Percentiles rank a stretch among this genome's conserved stretches.
Evolutionary conservation across 805 yeast genomes (phyloP).

Genomic region (Saccharomyces jurei): DNA sequence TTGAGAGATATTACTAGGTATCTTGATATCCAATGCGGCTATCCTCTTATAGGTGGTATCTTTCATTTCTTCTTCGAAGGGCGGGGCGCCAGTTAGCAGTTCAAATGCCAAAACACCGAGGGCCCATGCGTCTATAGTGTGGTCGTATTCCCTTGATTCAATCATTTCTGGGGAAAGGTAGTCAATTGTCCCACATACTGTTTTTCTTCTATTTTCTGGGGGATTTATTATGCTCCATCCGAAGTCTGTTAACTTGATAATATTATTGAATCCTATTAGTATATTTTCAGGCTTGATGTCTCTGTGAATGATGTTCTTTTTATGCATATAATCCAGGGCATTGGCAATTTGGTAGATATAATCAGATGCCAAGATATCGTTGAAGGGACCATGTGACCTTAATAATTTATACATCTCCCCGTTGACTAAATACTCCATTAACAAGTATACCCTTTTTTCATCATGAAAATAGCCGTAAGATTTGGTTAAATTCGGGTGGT

Average conservation of each 20-base stretch:
- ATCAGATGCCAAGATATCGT: slow-evolving; percentile 64
- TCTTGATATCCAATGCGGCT: slow-evolving; percentile 61
- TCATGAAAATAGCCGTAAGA: slow-evolving; percentile 84
- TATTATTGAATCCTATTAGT: slow-evolving; percentile 64
- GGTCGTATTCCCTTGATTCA: slow-evolving; percentile 70
- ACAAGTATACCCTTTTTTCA: slow-evolving; percentile 65
- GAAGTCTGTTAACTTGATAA: slow-evolving; percentile 81
- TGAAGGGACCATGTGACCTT: slow-evolving; percentile 58
- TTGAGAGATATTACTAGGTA: slow-evolving; percentile 60
- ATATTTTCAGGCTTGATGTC: slow-evolving; percentile 94
- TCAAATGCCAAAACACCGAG: slow-evolving; percentile 83
- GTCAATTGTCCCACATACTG: slow-evolving; percentile 92
- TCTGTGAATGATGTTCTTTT: slow-evolving; percentile 75
- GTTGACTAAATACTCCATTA: slow-evolving; percentile 74
- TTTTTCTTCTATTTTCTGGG: slow-evolving; percentile 51
- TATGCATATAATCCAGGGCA: slow-evolving; percentile 72
- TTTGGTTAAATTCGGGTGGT: slow-evolving; percentile 74
- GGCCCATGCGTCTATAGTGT: slow-evolving; percentile 85
- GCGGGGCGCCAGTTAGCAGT: slow-evolving; percentile 80
- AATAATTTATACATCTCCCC: slow-evolving; percentile 81
- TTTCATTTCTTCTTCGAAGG: slow-evolving; percentile 77
- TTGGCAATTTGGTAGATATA: slow-evolving; percentile 77
- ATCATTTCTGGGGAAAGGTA: slow-evolving; percentile 95
- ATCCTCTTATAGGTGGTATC: slow-evolving; percentile 76
- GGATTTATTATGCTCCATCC: slow-evolving; percentile 85